Evolutionary conservation across 1,284 basidiomycete genomes (phyloP), one percentile per base, ranked within the genome.

Genomic region (Tetrapyrgos nigripes): DNA sequence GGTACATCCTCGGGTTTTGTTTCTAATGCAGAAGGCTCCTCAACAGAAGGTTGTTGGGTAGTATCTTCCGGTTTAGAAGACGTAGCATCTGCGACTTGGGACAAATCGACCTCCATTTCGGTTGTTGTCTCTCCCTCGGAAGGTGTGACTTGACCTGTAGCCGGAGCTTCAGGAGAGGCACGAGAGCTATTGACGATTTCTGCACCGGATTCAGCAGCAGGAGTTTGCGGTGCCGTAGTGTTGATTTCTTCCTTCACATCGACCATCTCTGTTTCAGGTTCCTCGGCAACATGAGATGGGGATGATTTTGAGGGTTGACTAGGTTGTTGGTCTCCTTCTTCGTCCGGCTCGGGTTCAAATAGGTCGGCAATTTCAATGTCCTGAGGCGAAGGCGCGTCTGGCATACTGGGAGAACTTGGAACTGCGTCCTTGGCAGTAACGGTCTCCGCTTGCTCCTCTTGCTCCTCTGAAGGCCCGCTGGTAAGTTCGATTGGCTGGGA

Each of bases 51-150:
- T 40, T 40, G 37, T 40, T 40, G 8, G 19, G 37, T n/a, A n/a
- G n/a, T n/a, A n/a, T n/a, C n/a, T n/a, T n/a, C n/a, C n/a, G n/a
- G n/a, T n/a, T n/a, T n/a, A n/a, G n/a, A n/a, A n/a, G n/a, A n/a
- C n/a, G n/a, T n/a, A n/a, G n/a, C 57, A n/a, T 55, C 61, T 21
- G 64, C 59, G 8, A 58, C 57, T 17, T 60, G 54, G 13, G 62
- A 59, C 28, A 57, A 46, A 8, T 55, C 48, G 13, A 21, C 48
- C 5, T 40, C 37, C 37, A 40, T 40, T 40, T 28, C 53, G 45
- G 23, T 46, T 50, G 2, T 31, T 21, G 19, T 27, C 31, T 24
- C 53, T 40, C 14, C 14, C 19, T 40, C 37, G 4, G 37, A 40
- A 40, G 37, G 37, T 17, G 17, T 11, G 6, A 17, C 8, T 40